Conservation (phyloP, 768 basidiomycete species). For the Rhizopogon sp. region DNA sequence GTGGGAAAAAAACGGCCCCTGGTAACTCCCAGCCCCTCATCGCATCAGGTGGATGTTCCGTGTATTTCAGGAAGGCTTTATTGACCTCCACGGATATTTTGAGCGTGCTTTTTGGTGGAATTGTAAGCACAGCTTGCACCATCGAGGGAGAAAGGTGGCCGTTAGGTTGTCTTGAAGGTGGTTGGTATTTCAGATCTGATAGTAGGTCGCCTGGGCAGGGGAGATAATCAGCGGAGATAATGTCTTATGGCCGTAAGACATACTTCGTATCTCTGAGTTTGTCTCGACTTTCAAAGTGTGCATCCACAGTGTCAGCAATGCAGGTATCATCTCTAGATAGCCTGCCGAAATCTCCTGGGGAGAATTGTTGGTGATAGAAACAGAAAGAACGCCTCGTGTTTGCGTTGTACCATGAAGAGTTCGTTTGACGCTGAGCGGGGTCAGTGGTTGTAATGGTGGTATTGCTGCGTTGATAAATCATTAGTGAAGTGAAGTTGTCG, state of each 20-base stretch:
- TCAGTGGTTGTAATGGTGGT: slow-evolving; percentile 33
- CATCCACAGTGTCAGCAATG: slow-evolving; percentile 85
- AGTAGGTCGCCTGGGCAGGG: slow-evolving; percentile 52
- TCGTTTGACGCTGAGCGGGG: slow-evolving; percentile 58
- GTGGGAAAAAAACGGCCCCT: slow-evolving; percentile 67
- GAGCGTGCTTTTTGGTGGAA: slow-evolving; percentile 68
- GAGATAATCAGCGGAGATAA: neutral
- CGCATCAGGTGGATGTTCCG: slow-evolving; percentile 94
- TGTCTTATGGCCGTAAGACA: neutral
- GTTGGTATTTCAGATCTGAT: slow-evolving; percentile 55
- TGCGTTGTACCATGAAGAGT: slow-evolving; percentile 72
- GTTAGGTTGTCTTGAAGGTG: slow-evolving; percentile 24
- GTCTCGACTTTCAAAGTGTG: slow-evolving; percentile 62
- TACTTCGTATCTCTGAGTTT: slow-evolving; percentile 16
- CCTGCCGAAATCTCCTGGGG: slow-evolving; percentile 37
- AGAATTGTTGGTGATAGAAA: slow-evolving; percentile 57
- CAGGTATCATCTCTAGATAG: slow-evolving; percentile 94
- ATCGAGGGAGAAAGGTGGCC: slow-evolving; percentile 46
- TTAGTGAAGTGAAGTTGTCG: slow-evolving; percentile 2
- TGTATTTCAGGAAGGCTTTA: slow-evolving; percentile 87
- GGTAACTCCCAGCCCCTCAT: slow-evolving; percentile 94
- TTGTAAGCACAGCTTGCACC: slow-evolving; percentile 60
- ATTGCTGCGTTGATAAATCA: slow-evolving; percentile 25
- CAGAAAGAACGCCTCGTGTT: slow-evolving; percentile 65
- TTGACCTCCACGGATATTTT: slow-evolving; percentile 67